Conservation (phyloP, 2,329 filamentous ascomycete species). For the Penicillium sp. region DNA sequence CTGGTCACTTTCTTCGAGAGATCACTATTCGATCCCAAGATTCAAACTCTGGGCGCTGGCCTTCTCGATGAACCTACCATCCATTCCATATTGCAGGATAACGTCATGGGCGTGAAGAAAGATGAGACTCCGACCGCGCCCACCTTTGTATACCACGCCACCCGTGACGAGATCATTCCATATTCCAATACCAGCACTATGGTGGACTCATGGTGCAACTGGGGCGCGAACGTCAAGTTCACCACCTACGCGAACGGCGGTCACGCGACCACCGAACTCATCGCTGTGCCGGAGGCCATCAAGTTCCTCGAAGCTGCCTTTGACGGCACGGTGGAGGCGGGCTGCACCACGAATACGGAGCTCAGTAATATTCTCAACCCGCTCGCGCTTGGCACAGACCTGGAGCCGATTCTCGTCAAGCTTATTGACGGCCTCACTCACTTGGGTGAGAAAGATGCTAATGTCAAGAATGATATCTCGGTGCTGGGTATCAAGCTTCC, state of each 20-base stretch:
- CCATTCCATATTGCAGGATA: slow-evolving; percentile 15
- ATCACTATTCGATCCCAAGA: slow-evolving; percentile 23
- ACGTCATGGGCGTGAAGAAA: slow-evolving; percentile 21
- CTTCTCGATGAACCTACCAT: slow-evolving; percentile 19
- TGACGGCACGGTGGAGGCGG: slow-evolving; percentile 20
- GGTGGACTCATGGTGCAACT: slow-evolving; percentile 26
- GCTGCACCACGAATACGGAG: slow-evolving; percentile 25
- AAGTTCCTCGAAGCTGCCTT: slow-evolving; percentile 28
- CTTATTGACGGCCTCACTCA: slow-evolving; percentile 20
- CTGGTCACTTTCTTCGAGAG: slow-evolving; percentile 18
- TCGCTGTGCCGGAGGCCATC: slow-evolving; percentile 22
- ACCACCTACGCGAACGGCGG: slow-evolving; percentile 27
- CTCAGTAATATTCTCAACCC: slow-evolving; percentile 22
- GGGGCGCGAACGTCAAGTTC: slow-evolving; percentile 26
- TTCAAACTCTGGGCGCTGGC: slow-evolving; percentile 22
- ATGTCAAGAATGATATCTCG: slow-evolving; percentile 17
- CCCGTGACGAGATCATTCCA: slow-evolving; percentile 29
- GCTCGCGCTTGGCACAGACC: slow-evolving; percentile 21
- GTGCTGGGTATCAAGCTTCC: slow-evolving; percentile 6
- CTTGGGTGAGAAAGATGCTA: slow-evolving; percentile 19
- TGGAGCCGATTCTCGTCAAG: slow-evolving; percentile 26
- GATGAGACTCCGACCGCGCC: slow-evolving; percentile 27
- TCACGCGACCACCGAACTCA: slow-evolving; percentile 27
- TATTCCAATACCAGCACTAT: slow-evolving; percentile 20
- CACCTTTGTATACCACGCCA: slow-evolving; percentile 30